phyloP scores from a whole-genome alignment of 2,329 filamentous ascomycete species.

The Davidsoniella virescens region DNA sequence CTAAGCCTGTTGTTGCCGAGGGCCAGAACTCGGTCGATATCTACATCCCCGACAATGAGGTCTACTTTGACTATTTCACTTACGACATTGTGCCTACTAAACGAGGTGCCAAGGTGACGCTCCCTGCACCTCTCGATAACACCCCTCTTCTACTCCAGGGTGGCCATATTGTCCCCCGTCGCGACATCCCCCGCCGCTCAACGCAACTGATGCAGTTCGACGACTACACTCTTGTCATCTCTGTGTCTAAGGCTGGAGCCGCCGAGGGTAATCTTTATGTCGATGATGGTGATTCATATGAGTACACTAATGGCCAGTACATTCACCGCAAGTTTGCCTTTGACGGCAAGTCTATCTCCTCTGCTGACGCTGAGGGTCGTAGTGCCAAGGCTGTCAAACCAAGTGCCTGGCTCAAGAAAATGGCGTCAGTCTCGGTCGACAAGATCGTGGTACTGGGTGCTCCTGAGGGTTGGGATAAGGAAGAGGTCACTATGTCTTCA shows the following conservation, averaged over 20 bases:
- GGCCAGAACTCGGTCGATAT: conserved; percentile 57
- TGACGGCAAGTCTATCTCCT: conserved; percentile 42
- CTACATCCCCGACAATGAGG: conserved; percentile 75
- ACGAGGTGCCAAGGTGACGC: conserved; percentile 50
- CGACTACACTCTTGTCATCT: conserved; percentile 80
- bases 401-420: conserved; percentile 60
- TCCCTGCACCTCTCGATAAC: conserved; percentile 67
- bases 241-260: conserved; percentile 27
- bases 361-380: conserved; percentile 46
- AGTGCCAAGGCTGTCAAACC: conserved; percentile 38
- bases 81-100: conserved; percentile 57
- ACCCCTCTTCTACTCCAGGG: conserved; percentile 86
- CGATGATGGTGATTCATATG: conserved; percentile 88
- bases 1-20: conserved; percentile 74
- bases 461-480: conserved; percentile 51
- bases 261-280: conserved; percentile 71
- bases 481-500: conserved; percentile 39
- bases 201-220: conserved; percentile 84
- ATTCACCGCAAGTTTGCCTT: conserved; percentile 73
- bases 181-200: conserved; percentile 74
- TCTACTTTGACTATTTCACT: conserved; percentile 93
- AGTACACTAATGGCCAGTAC: conserved; percentile 70
- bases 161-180: conserved; percentile 79
- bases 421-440: conserved; percentile 65
- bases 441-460: conserved; percentile 73